A percentile compares a stretch with the other conserved stretches of the same genome.
Evolutionary conservation across 257 asterid genomes (phyloP).

Genomic region (Paulownia fortunei): DNA sequence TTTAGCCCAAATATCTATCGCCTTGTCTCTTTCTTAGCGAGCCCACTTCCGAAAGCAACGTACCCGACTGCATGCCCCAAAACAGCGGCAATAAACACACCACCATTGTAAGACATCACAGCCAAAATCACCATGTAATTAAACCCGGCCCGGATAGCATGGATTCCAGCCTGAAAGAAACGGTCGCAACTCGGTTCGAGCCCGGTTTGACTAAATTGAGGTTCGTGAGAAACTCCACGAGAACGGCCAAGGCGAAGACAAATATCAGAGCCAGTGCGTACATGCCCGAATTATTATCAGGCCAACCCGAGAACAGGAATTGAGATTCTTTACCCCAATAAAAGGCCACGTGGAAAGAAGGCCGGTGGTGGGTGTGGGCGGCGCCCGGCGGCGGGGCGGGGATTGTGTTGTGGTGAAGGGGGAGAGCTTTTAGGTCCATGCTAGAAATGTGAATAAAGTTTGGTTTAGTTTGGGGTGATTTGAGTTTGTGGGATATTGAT

Average conservation of each 20-base stretch:
- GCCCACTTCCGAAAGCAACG: slow-evolving; percentile 59
- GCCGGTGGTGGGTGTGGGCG: slow-evolving; percentile 40
- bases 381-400: slow-evolving; percentile 35
- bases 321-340: slow-evolving; percentile 58
- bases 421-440: slow-evolving; percentile 36
- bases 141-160: slow-evolving; percentile 75
- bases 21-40: slow-evolving; percentile 36
- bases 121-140: slow-evolving; percentile 74
- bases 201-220: slow-evolving; percentile 63
- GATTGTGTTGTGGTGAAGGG: slow-evolving; percentile 34
- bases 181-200: slow-evolving; percentile 49
- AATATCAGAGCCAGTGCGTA: slow-evolving; percentile 62
- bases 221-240: slow-evolving; percentile 59
- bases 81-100: slow-evolving; percentile 66
- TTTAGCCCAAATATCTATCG: background rate
- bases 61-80: slow-evolving; percentile 77
- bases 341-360: slow-evolving; percentile 40
- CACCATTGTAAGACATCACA: slow-evolving; percentile 78
- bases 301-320: slow-evolving; percentile 55
- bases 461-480: slow-evolving; percentile 2
- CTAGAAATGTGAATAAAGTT: background rate
- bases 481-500: slow-evolving; percentile 11
- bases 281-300: slow-evolving; percentile 62
- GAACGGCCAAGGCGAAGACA: slow-evolving; percentile 60
- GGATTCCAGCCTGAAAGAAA: slow-evolving; percentile 61